Conservation (phyloP, 1,284 basidiomycete species). For the Ceratobasidium sp. region DNA sequence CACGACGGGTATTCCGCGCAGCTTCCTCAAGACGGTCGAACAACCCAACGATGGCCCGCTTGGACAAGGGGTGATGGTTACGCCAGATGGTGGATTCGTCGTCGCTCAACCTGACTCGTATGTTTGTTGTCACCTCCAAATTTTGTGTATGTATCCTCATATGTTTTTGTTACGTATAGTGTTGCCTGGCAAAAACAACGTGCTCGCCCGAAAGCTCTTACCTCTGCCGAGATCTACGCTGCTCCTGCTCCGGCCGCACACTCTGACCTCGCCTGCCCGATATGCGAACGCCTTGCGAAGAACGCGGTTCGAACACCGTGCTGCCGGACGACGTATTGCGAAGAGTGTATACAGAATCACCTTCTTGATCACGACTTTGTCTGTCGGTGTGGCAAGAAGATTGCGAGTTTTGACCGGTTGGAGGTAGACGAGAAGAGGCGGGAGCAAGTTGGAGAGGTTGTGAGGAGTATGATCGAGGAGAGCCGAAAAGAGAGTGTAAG, state of each 20-base stretch:
- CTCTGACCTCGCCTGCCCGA: conserved; percentile 81
- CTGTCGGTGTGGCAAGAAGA: conserved; percentile 90
- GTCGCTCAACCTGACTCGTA: conserved; percentile 94
- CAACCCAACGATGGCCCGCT: conserved; percentile 78
- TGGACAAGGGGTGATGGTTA: conserved; percentile 93
- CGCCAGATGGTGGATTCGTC: conserved; percentile 95
- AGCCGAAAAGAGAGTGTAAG: conserved; percentile 72
- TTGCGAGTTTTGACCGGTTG: conserved; percentile 88
- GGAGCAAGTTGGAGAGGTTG: conserved; percentile 82
- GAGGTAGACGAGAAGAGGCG: conserved; percentile 82
- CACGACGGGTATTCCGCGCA: conserved; percentile 97
- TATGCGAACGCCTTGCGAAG: conserved; percentile 92
- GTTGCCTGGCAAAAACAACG: conserved; percentile 95
- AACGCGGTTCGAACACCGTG: conserved; percentile 92
- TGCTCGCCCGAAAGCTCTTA: conserved; percentile 80
- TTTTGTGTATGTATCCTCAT: neutral
- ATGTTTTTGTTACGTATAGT: conserved; percentile 61
- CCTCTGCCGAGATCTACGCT: conserved; percentile 88
- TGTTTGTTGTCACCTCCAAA: conserved; percentile 57
- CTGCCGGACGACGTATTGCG: conserved; percentile 91
- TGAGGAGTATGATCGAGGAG: conserved; percentile 86
- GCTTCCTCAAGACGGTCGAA: conserved; percentile 97
- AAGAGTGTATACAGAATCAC: conserved; percentile 94
- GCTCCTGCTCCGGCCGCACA: conserved; percentile 74
- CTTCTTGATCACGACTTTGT: conserved; percentile 93